A percentile compares a stretch with the other conserved stretches of the same genome.
Conservation (phyloP, 176 grass and related monocot genomes). For the Cymbopogon citratus region DNA sequence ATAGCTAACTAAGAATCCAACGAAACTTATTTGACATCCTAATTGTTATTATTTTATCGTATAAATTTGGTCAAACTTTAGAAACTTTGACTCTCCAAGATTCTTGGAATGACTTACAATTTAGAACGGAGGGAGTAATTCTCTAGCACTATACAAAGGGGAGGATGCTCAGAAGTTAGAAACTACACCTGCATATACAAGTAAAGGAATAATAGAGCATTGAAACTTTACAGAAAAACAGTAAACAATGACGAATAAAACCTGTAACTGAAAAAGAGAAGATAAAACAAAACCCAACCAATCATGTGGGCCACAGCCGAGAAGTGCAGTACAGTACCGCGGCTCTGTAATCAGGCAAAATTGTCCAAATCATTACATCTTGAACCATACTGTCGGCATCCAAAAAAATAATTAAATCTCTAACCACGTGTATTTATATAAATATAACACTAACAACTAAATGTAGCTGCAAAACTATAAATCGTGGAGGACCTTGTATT, state of each 20-base stretch:
- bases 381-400: neutral
- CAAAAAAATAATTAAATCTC: conserved; percentile 15
- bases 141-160: neutral
- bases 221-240: neutral
- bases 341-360: conserved; percentile 47
- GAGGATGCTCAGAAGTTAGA: neutral
- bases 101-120: too few relatives aligned
- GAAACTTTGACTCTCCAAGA: too few relatives aligned
- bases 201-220: neutral
- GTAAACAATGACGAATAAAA: neutral
- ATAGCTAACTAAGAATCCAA: too few relatives aligned
- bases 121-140: too few relatives aligned
- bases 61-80: too few relatives aligned
- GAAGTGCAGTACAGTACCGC: conserved; percentile 31
- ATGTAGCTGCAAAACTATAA: conserved; percentile 34
- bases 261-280: conserved; percentile 11
- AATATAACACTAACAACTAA: neutral
- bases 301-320: conserved; percentile 38
- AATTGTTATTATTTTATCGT: too few relatives aligned
- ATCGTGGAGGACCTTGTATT: conserved; percentile 58
- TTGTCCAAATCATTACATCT: conserved; percentile 29
- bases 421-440: neutral
- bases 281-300: conserved; percentile 35
- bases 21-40: too few relatives aligned
- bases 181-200: neutral